Evolutionary conservation across 305 asterid genomes (phyloP), one percentile per base, ranked within the genome.

Genomic region (Solanum hybrid): DNA sequence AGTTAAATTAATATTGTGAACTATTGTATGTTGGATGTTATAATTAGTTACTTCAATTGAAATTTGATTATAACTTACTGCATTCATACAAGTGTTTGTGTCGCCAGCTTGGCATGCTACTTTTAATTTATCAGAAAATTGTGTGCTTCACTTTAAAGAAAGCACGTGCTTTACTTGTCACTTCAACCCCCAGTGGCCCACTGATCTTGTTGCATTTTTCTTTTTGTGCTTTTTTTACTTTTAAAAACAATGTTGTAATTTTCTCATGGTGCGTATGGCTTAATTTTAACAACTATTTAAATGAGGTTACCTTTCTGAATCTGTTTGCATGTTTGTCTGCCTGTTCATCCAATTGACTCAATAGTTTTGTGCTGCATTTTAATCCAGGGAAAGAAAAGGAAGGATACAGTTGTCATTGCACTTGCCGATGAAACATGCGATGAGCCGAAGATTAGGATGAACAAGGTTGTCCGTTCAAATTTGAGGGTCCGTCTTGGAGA

Each of bases 401-500:
- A 96, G 92, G 98, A 95, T 90, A 95, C 97, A 2, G 95, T 96
- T 11, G 95, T 96, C 92, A 95, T 95, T 88, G 98, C 96, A 33
- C 96, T 96, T 74, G 98, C 98, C 73, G 98, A 96, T 31, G 98
- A 96, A 33, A 89, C 92, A 20, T 95, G 97, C 34, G 98, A 96
- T 14, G 98, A 95, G 91, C 95, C 98, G 1, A 96, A 95, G 92
- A 94, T 96, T 89, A 92, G 98, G 95, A 95, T 96, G 98, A 95
- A 96, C 92, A 95, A 96, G 92, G 97, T 95, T 51, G 96, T 96
- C 40, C 92, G 98, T 89, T 36, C 93, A 22, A 95, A 96, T 87
- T 90, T 96, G 93, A 94, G 97, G 92, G 96, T 95, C 91, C 94
- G 98, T n/a, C 96, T 96, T 86, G 98, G 95, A 39, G 98, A 96